These are phyloP conservation scores for Aspergillus aculeatus DNA, from an alignment of 2,329 filamentous ascomycete species.

Conservation along the genomic window DNA sequence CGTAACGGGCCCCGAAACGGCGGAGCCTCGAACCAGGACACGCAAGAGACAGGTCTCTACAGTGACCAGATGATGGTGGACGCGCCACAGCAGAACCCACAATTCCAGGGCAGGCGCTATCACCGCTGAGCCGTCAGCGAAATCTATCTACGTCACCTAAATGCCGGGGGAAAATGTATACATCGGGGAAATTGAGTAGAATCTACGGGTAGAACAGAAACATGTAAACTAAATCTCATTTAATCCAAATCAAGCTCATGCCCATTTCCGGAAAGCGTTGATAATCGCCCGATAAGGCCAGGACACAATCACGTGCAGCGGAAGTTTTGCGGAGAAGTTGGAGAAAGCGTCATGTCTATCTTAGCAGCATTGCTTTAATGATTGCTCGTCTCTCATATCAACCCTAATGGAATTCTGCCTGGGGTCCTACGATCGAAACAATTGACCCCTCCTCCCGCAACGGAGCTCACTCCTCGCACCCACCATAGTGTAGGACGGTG, in stretches of 20 bases:
- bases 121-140: constrained; percentile 4
- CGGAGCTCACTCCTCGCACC: neutral
- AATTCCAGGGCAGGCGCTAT: constrained; percentile 20
- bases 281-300: constrained; percentile 12
- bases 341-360: constrained; percentile 9
- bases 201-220: neutral
- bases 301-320: constrained; percentile 24
- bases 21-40: constrained; percentile 12
- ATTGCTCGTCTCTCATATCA: neutral
- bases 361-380: neutral
- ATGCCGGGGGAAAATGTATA: neutral
- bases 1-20: constrained; percentile 12
- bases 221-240: neutral
- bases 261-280: neutral
- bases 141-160: too few species aligned
- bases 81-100: constrained; percentile 27
- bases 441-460: neutral
- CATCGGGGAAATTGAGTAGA: neutral
- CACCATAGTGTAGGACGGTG: neutral
- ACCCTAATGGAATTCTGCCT: neutral
- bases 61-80: constrained; percentile 45
- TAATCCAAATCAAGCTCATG: neutral
- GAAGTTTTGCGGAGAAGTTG: constrained; percentile 29
- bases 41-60: constrained; percentile 31
- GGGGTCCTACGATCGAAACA: neutral